Evolutionary conservation across 306 rosid species (phyloP), one percentile per base, ranked within the genome.

Genomic region (Prunus campanulata): DNA sequence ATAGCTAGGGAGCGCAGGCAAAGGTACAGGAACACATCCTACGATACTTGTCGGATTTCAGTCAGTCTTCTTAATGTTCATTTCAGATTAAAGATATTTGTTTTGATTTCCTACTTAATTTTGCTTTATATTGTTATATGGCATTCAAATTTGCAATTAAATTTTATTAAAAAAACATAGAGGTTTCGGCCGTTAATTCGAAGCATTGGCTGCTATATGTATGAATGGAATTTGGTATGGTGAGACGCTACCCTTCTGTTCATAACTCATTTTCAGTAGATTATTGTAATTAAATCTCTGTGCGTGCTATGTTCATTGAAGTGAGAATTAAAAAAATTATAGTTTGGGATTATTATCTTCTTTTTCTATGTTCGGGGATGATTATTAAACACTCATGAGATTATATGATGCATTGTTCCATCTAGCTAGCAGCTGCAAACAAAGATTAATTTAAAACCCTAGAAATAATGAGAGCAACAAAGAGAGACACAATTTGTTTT

Each of bases 31-130:
- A 57, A 14, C 48, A 20, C 30, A 20, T 67, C 65, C 13, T 55
- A 32, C 76, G n/a, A 57, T 32, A 6, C 39, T 32, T 29, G n/a
- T 44, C 30, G 44, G 54, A 42, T 56, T 72, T 57, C 15, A 18
- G 24, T 29, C n/a, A 14, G 55, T 42, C 15, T 20, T 19, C 48
- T 39, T 22, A 39, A 32, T 30, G 49, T 65, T 32, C 62, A n/a
- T 65, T 64, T 50, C 24, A 19, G 72, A 75, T 50, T 75, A 22
- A 18, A 25, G 55, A 12, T 11, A 42, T 20, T 13, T n/a, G 44
- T 60, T 75, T 52, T 52, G 32, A 16, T 75, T 49, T 49, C 39
- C 64, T 51, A 20, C 71, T 64, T 75, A n/a, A 42, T 9, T 75
- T 64, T 65, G 11, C 12, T 42, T 30, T 32, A 32, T 13, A 18